phyloP scores from a whole-genome alignment of 1,139 yeast species.

The Casaregolazyma lundiana region DNA sequence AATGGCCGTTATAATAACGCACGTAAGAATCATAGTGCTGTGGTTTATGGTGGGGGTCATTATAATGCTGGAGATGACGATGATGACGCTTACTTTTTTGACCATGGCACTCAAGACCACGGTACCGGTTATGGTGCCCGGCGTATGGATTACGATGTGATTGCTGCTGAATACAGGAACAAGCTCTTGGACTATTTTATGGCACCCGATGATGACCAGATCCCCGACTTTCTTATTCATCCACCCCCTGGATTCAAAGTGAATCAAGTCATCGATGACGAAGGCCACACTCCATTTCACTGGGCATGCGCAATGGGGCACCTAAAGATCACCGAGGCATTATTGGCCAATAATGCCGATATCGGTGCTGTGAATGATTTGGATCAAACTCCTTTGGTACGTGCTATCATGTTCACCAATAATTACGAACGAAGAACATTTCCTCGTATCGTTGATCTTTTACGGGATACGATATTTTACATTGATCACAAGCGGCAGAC shows the following conservation, averaged over 20 bases:
- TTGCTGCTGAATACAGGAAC: slow-evolving; percentile 40
- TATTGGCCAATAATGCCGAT: slow-evolving; percentile 71
- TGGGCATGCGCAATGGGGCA: slow-evolving; percentile 97
- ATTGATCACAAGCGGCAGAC: slow-evolving; percentile 65
- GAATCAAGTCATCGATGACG: slow-evolving; percentile 86
- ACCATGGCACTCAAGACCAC: slow-evolving; percentile 2
- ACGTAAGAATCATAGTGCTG: background rate
- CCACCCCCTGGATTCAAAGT: slow-evolving; percentile 81
- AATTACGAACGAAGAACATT: slow-evolving; percentile 78
- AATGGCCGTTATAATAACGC: slow-evolving; percentile 3
- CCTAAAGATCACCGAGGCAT: slow-evolving; percentile 60
- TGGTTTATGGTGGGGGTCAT: background rate
- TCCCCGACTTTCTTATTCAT: slow-evolving; percentile 66
- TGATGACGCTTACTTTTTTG: slow-evolving; percentile 11
- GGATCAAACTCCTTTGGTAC: slow-evolving; percentile 83
- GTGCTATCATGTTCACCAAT: slow-evolving; percentile 80
- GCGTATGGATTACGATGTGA: slow-evolving; percentile 16
- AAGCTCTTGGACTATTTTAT: slow-evolving; percentile 52
- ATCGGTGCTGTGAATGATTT: slow-evolving; percentile 65
- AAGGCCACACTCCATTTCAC: slow-evolving; percentile 92
- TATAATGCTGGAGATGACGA: slow-evolving; percentile 8
- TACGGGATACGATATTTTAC: slow-evolving; percentile 60
- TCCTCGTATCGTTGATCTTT: slow-evolving; percentile 60
- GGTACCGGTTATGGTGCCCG: background rate
- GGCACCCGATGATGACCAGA: slow-evolving; percentile 65